Base-by-base conservation (phyloP, 179 eudicot species). In the Beta macrorhiza region DNA sequence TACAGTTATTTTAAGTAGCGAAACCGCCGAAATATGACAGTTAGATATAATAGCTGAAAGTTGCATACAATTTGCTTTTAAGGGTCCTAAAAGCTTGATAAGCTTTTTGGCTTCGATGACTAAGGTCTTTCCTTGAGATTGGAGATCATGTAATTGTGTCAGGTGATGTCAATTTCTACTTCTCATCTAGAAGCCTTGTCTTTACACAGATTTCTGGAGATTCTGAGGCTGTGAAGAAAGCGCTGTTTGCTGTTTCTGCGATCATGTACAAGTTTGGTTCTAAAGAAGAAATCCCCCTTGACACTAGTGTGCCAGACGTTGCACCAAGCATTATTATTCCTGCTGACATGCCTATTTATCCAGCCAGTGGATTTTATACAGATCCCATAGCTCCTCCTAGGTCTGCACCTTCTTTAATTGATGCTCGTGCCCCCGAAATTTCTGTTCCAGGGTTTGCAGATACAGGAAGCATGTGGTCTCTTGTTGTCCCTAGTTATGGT, bases 191-290 rank as follows among this genome's bases (percentile, higher is more conserved):
- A 10, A 51, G 16, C 52, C 42, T 42, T 67, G 55, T 69, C 57
- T 78, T 70, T 55, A 10, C 49, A 13, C 83, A 97, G 99, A 92
- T 97, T 79, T 82, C 91, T 65, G 99, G 99, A 69, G 97, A 93
- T 75, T 74, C 97, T 32, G 97, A 92, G 70, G 90, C 91, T 32
- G 97, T 97, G 64, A 90, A 85, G 89, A 91, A 85, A 84, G 98
- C 97, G 32, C 78, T 97, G 69, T 94, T 88, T 84, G 99, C 98
- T 51, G 87, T 97, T 81, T 94, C 99, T 85, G 85, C 97, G 15
- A 90, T 97, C 77, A 90, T 97, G 90, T 97, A 94, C 89, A 97
- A 97, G 86, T 94, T 94, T 61, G 47, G 87, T 51, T 93, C 99
- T 14, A 97, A 89, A 88, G 99, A 97, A 84, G 90, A 82, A 52